Evolutionary conservation across 768 basidiomycete genomes (phyloP).

Genomic region (Calocybe indica): DNA sequence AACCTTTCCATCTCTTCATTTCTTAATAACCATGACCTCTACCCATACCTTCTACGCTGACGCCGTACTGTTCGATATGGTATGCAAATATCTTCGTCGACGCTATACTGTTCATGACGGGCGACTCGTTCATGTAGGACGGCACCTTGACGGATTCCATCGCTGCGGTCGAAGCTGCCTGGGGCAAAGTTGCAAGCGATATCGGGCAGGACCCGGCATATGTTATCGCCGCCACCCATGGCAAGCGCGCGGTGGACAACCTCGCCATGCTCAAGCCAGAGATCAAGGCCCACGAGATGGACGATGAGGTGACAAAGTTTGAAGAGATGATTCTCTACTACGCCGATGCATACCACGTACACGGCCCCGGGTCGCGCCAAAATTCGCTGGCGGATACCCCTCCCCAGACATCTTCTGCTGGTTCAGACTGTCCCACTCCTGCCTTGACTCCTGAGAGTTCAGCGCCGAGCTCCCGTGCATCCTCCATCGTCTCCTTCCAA

Average conservation of each 20-base stretch:
- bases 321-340: constrained; percentile 62
- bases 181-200: constrained; percentile 66
- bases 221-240: constrained; percentile 73
- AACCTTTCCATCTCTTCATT: neutral
- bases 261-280: constrained; percentile 55
- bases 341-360: constrained; percentile 50
- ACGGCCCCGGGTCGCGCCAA: constrained; percentile 31
- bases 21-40: neutral
- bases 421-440: constrained; percentile 30
- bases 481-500: constrained; percentile 25
- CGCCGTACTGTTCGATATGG: constrained; percentile 68
- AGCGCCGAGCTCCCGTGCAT: constrained; percentile 34
- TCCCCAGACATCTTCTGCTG: constrained; percentile 19
- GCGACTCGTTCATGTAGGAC: constrained; percentile 34
- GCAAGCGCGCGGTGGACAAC: constrained; percentile 74
- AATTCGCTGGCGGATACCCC: constrained; percentile 14
- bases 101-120: constrained; percentile 9
- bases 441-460: constrained; percentile 30
- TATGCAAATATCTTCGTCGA: constrained; percentile 18
- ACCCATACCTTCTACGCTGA: constrained; percentile 39
- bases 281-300: constrained; percentile 50
- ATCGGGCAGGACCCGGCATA: constrained; percentile 61
- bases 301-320: constrained; percentile 51
- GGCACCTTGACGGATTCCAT: constrained; percentile 74
- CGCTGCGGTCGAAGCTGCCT: constrained; percentile 67